Conservation (phyloP, 2,329 filamentous ascomycete species). For the Epichloe hybrida region DNA sequence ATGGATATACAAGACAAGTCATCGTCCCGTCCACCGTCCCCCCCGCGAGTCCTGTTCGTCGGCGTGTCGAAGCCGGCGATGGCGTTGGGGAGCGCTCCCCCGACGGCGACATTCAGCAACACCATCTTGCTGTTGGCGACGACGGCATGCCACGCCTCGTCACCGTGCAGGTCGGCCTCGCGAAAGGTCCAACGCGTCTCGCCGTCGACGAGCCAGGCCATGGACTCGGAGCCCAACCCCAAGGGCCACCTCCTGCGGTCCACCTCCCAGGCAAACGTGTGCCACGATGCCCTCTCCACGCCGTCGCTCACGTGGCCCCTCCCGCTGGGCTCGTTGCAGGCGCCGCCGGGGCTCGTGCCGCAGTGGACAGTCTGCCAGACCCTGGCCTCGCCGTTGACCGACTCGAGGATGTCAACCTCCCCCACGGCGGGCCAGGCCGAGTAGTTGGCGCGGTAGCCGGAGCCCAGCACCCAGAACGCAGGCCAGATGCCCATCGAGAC, state of each 20-base stretch:
- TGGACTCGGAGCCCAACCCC: constrained; percentile 12
- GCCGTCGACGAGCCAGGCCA: constrained; percentile 24
- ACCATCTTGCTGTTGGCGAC: constrained; percentile 20
- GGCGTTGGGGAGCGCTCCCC: constrained; percentile 23
- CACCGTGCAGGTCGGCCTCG: constrained; percentile 13
- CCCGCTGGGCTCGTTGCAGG: constrained; percentile 28
- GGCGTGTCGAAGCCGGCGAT: constrained; percentile 20
- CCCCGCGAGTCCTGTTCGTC: constrained; percentile 18
- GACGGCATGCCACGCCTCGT: constrained; percentile 17
- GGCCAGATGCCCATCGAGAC: constrained; percentile 30
- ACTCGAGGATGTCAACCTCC: constrained; percentile 33
- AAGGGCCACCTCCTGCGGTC: constrained; percentile 11
- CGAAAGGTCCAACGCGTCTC: constrained; percentile 14
- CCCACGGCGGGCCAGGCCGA: constrained; percentile 27
- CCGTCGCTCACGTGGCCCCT: constrained; percentile 10
- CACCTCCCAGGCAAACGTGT: constrained; percentile 20
- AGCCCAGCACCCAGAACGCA: constrained; percentile 32
- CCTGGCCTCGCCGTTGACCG: constrained; percentile 23
- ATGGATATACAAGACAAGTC: too few species aligned
- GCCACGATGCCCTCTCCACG: constrained; percentile 18
- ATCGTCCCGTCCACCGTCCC: constrained; percentile 7
- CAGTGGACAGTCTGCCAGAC: constrained; percentile 29
- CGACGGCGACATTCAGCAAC: constrained; percentile 27
- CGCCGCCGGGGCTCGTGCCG: constrained; percentile 23
- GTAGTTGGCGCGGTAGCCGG: constrained; percentile 23